Conservation (phyloP, 1,284 basidiomycete species). For the Puccinia polysora region DNA sequence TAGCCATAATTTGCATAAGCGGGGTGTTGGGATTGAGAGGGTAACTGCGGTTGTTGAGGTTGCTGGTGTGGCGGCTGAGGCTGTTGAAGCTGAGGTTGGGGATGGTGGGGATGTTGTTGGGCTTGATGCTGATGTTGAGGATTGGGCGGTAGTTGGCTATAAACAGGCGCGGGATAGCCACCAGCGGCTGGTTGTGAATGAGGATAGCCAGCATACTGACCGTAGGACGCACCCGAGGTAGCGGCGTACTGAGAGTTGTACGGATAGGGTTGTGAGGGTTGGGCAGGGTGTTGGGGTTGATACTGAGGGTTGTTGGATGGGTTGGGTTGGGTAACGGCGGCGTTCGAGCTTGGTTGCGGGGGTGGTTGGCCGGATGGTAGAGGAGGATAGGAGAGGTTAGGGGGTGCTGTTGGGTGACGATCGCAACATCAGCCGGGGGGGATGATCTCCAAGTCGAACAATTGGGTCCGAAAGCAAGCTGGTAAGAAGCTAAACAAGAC, state of each 20-base stretch:
- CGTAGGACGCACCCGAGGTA: conserved; percentile 14
- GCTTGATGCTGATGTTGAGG: conserved; percentile 3
- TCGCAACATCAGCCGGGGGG: neutral
- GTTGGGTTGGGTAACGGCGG: conserved; percentile 11
- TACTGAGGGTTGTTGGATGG: conserved; percentile 27
- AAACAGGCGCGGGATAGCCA: neutral
- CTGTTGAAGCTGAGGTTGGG: conserved; percentile 2
- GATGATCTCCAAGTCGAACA: too few relatives aligned
- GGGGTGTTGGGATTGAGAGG: conserved; percentile 23
- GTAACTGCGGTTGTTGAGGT: neutral
- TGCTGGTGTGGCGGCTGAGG: conserved; percentile 9
- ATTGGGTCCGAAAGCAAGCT: neutral
- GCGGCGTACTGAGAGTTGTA: conserved; percentile 11
- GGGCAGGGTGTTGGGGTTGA: conserved; percentile 16
- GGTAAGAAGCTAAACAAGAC: neutral
- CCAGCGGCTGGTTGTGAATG: neutral
- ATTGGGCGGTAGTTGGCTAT: conserved; percentile 18
- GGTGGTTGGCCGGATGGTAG: conserved; percentile 37
- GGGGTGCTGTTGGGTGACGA: conserved; percentile 1
- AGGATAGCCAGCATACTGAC: conserved; percentile 17
- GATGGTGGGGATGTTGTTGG: conserved; percentile 2
- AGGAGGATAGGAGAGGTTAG: conserved; percentile 33
- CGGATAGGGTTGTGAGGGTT: conserved; percentile 24
- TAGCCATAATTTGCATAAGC: conserved; percentile 43
- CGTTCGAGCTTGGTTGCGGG: conserved; percentile 24